These are phyloP conservation scores for Astrephomene gubernaculifera DNA, from an alignment of 139 green algal species.

Conservation along the genomic window DNA sequence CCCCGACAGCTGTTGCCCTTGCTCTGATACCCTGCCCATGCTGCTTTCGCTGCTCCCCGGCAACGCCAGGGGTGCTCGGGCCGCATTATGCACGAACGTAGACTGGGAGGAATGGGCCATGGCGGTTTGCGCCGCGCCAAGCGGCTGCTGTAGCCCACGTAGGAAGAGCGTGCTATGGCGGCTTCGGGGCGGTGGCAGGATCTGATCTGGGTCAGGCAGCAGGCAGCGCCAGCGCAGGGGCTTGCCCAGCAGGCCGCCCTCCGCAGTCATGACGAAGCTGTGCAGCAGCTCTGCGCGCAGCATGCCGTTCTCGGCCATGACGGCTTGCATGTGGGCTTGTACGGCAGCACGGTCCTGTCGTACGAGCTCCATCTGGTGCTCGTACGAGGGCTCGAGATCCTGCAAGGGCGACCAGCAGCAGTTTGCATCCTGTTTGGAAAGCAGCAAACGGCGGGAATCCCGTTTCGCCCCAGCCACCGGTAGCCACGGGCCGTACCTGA, in stretches of 20 bases:
- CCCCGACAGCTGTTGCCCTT: not conserved
- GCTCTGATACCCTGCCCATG: not conserved
- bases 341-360: conserved; percentile 35
- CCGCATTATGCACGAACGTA: not conserved
- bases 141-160: conserved; percentile 31
- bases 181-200: conserved; percentile 13
- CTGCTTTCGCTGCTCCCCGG: no score
- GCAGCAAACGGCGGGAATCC: not conserved
- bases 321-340: conserved; percentile 5
- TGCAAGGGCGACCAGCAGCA: not conserved
- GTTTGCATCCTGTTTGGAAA: no score
- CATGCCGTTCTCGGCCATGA: conserved; percentile 20
- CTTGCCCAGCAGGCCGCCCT: conserved; percentile 44
- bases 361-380: conserved; percentile 46
- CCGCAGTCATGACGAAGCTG: conserved; percentile 1
- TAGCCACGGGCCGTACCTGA: conserved; percentile 1
- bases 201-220: conserved; percentile 12
- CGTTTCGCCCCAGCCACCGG: not conserved
- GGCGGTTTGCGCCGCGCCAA: no score
- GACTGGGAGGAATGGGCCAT: not conserved
- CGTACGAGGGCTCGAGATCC: conserved; percentile 39
- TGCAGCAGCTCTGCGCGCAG: conserved; percentile 35
- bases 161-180: conserved; percentile 52
- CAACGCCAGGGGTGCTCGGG: not conserved
- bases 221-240: conserved; percentile 48